phyloP scores from a whole-genome alignment of 495 filamentous ascomycete species.

The Aspergillus affinis region DNA sequence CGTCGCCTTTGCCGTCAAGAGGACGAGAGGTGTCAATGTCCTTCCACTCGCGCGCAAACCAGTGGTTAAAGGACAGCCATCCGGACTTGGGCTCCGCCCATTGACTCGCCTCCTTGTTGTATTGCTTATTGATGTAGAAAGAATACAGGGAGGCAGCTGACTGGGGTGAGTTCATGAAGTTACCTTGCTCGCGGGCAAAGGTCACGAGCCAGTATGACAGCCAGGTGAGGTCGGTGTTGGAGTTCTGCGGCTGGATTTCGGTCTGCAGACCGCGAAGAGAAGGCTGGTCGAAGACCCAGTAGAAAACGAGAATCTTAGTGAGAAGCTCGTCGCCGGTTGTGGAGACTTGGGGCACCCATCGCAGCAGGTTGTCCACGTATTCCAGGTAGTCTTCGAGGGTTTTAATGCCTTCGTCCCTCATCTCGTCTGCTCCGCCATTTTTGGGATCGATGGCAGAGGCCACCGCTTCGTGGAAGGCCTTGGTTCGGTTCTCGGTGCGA shows the following conservation, averaged over 20 bases:
- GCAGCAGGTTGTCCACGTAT: slow-evolving; percentile 1
- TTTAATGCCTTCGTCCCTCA: not conserved
- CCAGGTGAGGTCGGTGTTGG: slow-evolving; percentile 8
- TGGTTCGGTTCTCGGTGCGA: slow-evolving; percentile 1
- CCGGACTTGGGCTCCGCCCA: slow-evolving; percentile 7
- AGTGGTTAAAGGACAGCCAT: slow-evolving; percentile 13
- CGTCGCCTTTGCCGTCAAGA: not conserved
- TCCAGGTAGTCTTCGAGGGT: slow-evolving; percentile 1
- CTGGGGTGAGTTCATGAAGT: slow-evolving; percentile 26
- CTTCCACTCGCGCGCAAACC: slow-evolving; percentile 6
- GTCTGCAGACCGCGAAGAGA: slow-evolving; percentile 1
- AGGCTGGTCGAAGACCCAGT: slow-evolving; percentile 9
- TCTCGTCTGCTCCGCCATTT: slow-evolving; percentile 1
- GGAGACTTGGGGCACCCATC: not conserved
- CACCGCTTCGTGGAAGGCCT: not conserved
- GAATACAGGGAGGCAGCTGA: slow-evolving; percentile 14
- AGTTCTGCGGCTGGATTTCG: not conserved
- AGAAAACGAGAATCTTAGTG: slow-evolving; percentile 6
- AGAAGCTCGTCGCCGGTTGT: slow-evolving; percentile 5
- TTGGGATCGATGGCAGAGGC: not conserved
- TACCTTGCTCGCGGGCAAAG: slow-evolving; percentile 28
- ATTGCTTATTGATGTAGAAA: slow-evolving; percentile 2
- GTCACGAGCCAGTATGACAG: slow-evolving; percentile 35
- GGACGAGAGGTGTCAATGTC: slow-evolving; percentile 7
- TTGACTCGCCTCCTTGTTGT: not conserved